Conservation (phyloP, 2,329 filamentous ascomycete species). For the Talaromyces sp. region DNA sequence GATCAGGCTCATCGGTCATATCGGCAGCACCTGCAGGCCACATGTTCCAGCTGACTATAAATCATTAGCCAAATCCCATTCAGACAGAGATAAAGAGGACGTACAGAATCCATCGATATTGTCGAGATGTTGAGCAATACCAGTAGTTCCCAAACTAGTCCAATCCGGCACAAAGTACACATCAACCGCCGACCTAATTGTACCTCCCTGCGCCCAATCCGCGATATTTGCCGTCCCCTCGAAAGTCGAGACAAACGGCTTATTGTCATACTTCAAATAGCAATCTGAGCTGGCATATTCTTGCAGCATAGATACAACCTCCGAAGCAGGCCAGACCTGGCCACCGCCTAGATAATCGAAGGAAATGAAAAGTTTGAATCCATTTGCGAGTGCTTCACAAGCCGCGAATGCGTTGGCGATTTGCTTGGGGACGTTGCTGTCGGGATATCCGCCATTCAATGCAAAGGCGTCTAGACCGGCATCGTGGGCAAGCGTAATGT, state of each 20-base stretch:
- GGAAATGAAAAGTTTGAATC: conserved; percentile 39
- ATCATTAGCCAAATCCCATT: neutral
- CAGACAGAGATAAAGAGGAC: neutral
- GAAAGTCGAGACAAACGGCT: conserved; percentile 44
- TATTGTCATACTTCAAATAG: conserved; percentile 24
- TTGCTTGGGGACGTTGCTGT: conserved; percentile 24
- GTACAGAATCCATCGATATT: conserved; percentile 36
- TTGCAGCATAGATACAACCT: conserved; percentile 29
- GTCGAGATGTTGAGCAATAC: conserved; percentile 28
- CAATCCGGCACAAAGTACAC: conserved; percentile 51
- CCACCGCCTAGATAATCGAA: conserved; percentile 39
- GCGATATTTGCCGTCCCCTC: conserved; percentile 44
- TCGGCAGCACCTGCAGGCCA: conserved; percentile 43
- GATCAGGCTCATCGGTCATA: conserved; percentile 39
- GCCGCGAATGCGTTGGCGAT: conserved; percentile 30
- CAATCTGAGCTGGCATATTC: conserved; percentile 29
- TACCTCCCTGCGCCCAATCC: conserved; percentile 41
- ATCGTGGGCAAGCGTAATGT: conserved; percentile 38
- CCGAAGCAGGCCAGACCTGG: conserved; percentile 30
- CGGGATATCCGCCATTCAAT: conserved; percentile 37
- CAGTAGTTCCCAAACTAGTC: conserved; percentile 37
- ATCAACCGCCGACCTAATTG: conserved; percentile 26
- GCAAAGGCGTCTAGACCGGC: conserved; percentile 46
- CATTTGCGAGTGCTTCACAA: conserved; percentile 25
- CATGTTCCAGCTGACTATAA: conserved; percentile 43